A percentile compares a stretch with the other conserved stretches of the same genome.
Conservation (phyloP, 495 filamentous ascomycete species). For the Immersiella caudata region DNA sequence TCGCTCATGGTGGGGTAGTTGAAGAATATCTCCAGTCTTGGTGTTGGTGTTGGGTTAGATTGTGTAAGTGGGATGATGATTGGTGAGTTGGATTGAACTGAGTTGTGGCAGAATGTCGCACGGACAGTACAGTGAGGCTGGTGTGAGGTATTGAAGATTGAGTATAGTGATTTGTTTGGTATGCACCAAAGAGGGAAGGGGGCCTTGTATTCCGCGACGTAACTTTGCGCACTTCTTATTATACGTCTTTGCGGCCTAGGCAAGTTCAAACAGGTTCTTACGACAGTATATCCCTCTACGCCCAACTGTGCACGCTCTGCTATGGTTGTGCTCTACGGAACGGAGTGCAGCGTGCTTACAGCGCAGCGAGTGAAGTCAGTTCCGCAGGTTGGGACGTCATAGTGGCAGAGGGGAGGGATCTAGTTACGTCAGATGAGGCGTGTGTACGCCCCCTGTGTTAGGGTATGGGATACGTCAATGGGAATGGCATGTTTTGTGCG, state of each 20-base stretch:
- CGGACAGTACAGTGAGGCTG: too few species aligned
- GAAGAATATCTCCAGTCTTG: slow-evolving; percentile 10
- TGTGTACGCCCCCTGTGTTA: slow-evolving; percentile 1
- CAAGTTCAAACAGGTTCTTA: too few species aligned
- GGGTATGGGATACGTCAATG: not conserved
- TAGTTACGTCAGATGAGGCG: not conserved
- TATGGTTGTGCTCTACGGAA: not conserved
- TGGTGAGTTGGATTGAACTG: not conserved
- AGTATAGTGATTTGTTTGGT: not conserved
- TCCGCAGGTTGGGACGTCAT: slow-evolving; percentile 1
- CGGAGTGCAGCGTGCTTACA: too few species aligned
- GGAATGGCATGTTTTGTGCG: not conserved
- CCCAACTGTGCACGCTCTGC: not conserved
- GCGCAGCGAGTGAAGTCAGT: too few species aligned
- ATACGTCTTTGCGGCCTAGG: not conserved
- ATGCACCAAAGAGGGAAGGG: not conserved
- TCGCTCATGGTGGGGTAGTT: slow-evolving; percentile 33
- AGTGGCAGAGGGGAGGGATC: slow-evolving; percentile 2
- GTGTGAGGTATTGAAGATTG: not conserved
- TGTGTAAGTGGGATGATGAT: not conserved
- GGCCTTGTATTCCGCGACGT: not conserved
- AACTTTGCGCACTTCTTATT: not conserved
- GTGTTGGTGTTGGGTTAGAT: slow-evolving; percentile 10
- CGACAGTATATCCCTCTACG: not conserved
- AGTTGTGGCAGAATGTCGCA: too few species aligned